Conservation (phyloP, 202 grass and related monocot species). For the Panicum virgatum region DNA sequence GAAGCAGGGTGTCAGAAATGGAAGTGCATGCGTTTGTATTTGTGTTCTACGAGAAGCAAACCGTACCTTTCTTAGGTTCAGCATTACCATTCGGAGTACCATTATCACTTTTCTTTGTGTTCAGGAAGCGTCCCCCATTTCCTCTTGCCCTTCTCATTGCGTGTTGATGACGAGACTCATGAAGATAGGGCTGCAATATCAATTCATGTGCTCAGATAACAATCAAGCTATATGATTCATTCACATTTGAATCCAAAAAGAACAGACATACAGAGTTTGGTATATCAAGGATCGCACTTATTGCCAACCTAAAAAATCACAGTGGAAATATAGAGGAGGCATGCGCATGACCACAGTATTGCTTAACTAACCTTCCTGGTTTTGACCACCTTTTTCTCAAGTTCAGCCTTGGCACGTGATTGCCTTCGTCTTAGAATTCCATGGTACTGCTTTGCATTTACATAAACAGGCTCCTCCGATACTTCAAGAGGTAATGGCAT, state of each 20-base stretch:
- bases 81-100: slow-evolving; percentile 19
- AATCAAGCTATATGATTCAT: neutral
- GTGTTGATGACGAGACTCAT: slow-evolving; percentile 86
- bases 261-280: neutral
- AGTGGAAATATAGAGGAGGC: neutral
- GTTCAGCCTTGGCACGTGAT: slow-evolving; percentile 82
- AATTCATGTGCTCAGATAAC: slow-evolving; percentile 19
- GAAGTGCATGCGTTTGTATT: neutral
- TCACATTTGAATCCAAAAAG: neutral
- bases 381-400: slow-evolving; percentile 75
- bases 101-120: slow-evolving; percentile 71
- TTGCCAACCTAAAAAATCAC: neutral
- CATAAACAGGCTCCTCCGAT: slow-evolving; percentile 88
- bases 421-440: slow-evolving; percentile 77
- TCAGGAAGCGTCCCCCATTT: slow-evolving; percentile 78
- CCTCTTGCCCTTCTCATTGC: slow-evolving; percentile 82
- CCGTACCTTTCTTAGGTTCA: slow-evolving; percentile 39
- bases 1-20: slow-evolving; percentile 27
- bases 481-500: slow-evolving; percentile 86
- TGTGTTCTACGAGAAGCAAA: neutral
- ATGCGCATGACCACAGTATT: neutral
- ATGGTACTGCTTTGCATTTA: slow-evolving; percentile 93
- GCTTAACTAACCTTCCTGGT: slow-evolving; percentile 60
- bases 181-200: slow-evolving; percentile 73
- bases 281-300: no score